Evolutionary conservation across 2,329 filamentous ascomycete genomes (phyloP).

Genomic region (Colletotrichum lini): DNA sequence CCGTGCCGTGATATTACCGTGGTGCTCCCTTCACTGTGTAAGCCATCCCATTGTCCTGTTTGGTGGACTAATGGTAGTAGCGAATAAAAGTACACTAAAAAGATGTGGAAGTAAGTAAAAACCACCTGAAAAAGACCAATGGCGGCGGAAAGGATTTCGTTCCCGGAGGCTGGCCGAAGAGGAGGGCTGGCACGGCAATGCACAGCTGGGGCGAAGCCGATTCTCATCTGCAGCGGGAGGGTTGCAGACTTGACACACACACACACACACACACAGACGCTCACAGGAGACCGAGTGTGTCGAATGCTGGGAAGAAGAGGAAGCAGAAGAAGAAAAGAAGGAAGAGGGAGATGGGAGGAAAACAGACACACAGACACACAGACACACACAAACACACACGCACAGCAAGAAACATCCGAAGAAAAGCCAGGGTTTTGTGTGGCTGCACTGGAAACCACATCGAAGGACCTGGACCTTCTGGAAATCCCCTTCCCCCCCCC

Average conservation of each 20-base stretch:
- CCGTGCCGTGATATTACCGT: no score
- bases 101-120: no score
- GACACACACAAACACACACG: background rate
- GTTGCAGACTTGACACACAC: slow-evolving; percentile 18
- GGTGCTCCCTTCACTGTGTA: no score
- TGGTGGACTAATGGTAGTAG: no score
- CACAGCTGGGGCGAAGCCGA: slow-evolving; percentile 29
- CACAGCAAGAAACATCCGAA: slow-evolving; percentile 27
- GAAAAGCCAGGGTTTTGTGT: slow-evolving; percentile 29
- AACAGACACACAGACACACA: background rate
- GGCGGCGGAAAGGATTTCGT: slow-evolving; percentile 23
- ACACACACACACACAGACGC: no score
- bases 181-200: slow-evolving; percentile 23
- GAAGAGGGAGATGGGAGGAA: background rate
- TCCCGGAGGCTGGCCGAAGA: slow-evolving; percentile 36
- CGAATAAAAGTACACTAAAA: no score
- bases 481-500: slow-evolving; percentile 14
- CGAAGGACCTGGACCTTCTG: slow-evolving; percentile 27
- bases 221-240: background rate
- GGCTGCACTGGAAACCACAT: slow-evolving; percentile 29
- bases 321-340: no score
- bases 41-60: no score
- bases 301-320: background rate
- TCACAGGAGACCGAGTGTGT: slow-evolving; percentile 1
- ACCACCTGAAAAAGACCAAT: background rate